A percentile compares a stretch with the other conserved stretches of the same genome.
Evolutionary conservation across 2,329 filamentous ascomycete genomes (phyloP).

Genomic region (Alternaria rosae): DNA sequence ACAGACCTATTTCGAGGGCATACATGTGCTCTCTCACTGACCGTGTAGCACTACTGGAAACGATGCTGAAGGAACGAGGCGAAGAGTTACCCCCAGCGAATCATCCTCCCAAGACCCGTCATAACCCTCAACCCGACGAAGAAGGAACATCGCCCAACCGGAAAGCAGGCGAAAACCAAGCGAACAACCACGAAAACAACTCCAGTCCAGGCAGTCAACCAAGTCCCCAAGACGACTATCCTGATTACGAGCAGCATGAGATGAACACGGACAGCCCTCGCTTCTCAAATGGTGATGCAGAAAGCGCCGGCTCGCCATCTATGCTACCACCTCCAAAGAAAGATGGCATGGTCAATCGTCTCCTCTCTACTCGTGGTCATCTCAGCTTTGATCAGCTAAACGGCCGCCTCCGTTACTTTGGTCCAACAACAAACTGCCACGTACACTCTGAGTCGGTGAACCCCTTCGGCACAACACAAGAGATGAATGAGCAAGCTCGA

Average conservation of each 20-base stretch:
- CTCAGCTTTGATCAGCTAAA: constrained; percentile 61
- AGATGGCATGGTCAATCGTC: constrained; percentile 58
- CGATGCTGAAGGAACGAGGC: constrained; percentile 60
- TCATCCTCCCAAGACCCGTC: constrained; percentile 61
- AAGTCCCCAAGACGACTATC: constrained; percentile 38
- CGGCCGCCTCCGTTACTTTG: constrained; percentile 61
- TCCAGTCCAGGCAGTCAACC: constrained; percentile 44
- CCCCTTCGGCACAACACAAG: constrained; percentile 47
- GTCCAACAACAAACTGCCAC: constrained; percentile 62
- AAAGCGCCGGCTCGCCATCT: constrained; percentile 40
- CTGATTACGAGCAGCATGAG: constrained; percentile 32
- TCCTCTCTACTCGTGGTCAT: constrained; percentile 60
- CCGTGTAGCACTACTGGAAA: constrained; percentile 61
- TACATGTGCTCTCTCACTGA: constrained; percentile 66
- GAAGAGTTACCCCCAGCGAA: constrained; percentile 59
- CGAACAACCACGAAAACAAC: constrained; percentile 19
- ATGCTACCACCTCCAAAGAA: constrained; percentile 51
- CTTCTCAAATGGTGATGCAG: constrained; percentile 27
- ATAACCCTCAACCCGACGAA: constrained; percentile 44
- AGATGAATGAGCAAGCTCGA: constrained; percentile 56
- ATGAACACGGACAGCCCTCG: constrained; percentile 33
- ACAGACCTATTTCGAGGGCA: constrained; percentile 64
- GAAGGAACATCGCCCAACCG: constrained; percentile 30
- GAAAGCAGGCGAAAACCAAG: constrained; percentile 23
- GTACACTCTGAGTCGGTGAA: constrained; percentile 55